Conservation (phyloP, 2,329 filamentous ascomycete species). For the Davidsoniella australis region DNA sequence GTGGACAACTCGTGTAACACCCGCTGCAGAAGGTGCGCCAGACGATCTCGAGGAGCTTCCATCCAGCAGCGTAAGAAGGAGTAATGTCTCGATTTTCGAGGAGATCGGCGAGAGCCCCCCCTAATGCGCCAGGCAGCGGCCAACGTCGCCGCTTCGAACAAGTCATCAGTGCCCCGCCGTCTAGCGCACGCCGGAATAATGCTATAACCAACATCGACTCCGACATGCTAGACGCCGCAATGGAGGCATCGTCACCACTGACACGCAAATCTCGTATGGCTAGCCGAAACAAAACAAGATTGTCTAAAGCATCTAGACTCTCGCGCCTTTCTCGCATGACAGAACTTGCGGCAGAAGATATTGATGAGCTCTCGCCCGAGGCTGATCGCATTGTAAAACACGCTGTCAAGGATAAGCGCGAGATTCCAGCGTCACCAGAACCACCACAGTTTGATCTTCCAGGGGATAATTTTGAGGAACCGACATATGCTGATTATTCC, state of each 20-base stretch:
- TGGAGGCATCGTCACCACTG: slow-evolving; percentile 24
- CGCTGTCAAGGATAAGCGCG: background rate
- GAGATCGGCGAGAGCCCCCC: slow-evolving; percentile 39
- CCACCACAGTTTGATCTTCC: background rate
- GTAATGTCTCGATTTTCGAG: slow-evolving; percentile 17
- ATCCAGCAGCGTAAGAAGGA: background rate
- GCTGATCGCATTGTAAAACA: background rate
- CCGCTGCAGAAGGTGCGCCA: background rate
- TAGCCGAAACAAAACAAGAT: slow-evolving; percentile 3
- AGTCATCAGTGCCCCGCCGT: slow-evolving; percentile 21
- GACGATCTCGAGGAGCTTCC: slow-evolving; percentile 7
- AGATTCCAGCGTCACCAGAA: slow-evolving; percentile 14
- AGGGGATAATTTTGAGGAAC: slow-evolving; percentile 14
- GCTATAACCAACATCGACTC: slow-evolving; percentile 19
- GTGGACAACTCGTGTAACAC: background rate
- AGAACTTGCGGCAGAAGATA: slow-evolving; percentile 12
- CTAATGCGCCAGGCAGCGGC: slow-evolving; percentile 37
- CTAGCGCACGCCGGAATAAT: slow-evolving; percentile 27
- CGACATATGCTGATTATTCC: slow-evolving; percentile 14
- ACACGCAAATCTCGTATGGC: slow-evolving; percentile 22
- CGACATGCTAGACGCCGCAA: slow-evolving; percentile 16
- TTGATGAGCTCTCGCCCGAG: slow-evolving; percentile 22
- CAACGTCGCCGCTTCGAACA: slow-evolving; percentile 25
- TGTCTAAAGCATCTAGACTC: slow-evolving; percentile 1
- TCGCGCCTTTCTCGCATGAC: slow-evolving; percentile 3